Percentiles rank a stretch among this genome's conserved stretches.
Evolutionary conservation across 371 early-diverging fungal genomes (phyloP).

Genomic region (Mucor irregularis): DNA sequence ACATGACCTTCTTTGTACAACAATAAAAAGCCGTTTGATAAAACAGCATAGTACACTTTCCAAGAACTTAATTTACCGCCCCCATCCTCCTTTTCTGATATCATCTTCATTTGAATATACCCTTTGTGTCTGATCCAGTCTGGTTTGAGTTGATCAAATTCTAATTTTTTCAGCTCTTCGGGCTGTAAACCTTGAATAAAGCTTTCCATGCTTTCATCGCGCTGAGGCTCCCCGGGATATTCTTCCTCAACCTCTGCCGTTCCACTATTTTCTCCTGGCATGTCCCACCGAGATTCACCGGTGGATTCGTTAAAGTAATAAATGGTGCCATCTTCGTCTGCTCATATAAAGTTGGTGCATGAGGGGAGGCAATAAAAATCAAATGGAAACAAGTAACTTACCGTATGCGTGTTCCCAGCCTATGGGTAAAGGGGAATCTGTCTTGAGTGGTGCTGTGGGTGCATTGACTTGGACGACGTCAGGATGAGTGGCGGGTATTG

Average conservation of each 20-base stretch:
- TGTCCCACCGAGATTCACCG: constrained; percentile 50
- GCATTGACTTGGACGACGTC: neutral
- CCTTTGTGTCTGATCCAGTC: constrained; percentile 43
- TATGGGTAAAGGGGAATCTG: constrained; percentile 10
- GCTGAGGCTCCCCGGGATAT: constrained; percentile 2
- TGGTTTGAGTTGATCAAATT: constrained; percentile 35
- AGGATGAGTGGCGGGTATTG: too few relatives aligned
- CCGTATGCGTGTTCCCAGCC: constrained; percentile 28
- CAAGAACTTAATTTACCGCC: constrained; percentile 50
- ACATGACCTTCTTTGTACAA: constrained; percentile 42
- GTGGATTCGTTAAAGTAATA: constrained; percentile 51
- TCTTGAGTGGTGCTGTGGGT: neutral
- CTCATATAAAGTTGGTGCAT: too few relatives aligned
- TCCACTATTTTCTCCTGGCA: constrained; percentile 1
- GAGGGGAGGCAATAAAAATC: neutral
- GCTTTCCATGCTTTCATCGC: constrained; percentile 15
- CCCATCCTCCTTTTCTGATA: constrained; percentile 43
- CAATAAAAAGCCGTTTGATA: constrained; percentile 43
- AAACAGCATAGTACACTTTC: constrained; percentile 48
- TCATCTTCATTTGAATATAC: constrained; percentile 52
- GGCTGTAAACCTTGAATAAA: constrained; percentile 28
- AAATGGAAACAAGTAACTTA: neutral
- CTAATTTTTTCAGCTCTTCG: constrained; percentile 33
- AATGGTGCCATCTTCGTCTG: constrained; percentile 44
- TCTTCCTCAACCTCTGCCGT: neutral